These are phyloP conservation scores for Fraxinus xanthoxyloides DNA, from an alignment of 305 asterid genomes.

Conservation along the genomic window DNA sequence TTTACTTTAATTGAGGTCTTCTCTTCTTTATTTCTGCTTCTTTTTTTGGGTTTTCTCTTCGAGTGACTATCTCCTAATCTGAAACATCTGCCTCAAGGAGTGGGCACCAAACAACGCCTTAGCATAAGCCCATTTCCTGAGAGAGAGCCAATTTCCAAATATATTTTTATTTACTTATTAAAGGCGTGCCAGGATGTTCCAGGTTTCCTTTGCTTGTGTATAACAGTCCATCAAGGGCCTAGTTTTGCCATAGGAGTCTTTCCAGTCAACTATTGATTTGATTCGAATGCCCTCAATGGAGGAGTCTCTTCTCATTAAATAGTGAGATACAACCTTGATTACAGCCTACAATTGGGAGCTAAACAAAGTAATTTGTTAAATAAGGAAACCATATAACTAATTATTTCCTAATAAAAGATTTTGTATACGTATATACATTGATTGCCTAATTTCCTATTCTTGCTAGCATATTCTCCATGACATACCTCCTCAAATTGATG, in stretches of 20 bases:
- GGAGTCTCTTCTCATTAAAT: background rate
- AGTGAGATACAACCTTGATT: background rate
- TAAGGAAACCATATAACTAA: background rate
- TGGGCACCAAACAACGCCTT: background rate
- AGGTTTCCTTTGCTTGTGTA: background rate
- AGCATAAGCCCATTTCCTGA: background rate
- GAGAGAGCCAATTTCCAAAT: background rate
- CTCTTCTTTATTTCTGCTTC: background rate
- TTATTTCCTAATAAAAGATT: background rate
- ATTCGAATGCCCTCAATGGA: background rate
- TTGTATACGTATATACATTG: background rate
- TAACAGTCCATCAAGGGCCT: background rate
- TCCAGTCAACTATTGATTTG: background rate
- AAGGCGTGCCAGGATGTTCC: background rate
- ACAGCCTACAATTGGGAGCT: background rate
- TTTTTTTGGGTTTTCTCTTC: background rate
- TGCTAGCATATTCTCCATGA: background rate
- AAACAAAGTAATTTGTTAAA: background rate
- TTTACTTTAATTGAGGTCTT: background rate
- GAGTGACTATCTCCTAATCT: background rate
- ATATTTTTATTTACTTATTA: background rate
- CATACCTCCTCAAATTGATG: background rate
- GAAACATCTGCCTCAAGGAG: slow-evolving; percentile 2
- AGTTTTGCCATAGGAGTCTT: background rate
- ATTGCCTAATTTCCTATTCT: background rate